Evolutionary conservation across 306 rosid genomes (phyloP), one percentile per base, ranked within the genome.

Genomic region (Dryas octopetala): DNA sequence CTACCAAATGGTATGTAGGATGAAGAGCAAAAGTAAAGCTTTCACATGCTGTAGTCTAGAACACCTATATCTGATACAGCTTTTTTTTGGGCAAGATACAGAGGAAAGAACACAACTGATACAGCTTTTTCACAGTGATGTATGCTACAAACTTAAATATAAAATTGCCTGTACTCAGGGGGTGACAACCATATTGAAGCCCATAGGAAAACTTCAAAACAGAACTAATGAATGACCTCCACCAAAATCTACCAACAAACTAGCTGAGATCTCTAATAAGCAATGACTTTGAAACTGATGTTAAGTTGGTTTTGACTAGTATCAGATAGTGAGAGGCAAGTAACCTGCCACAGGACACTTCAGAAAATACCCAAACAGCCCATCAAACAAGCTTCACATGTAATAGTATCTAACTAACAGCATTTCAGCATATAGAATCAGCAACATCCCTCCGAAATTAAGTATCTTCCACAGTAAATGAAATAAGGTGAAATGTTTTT

Each of bases 231-330:
- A 23, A 48, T 0, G 13, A 50, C 5, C n/a, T 68, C 45, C 43
- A 66, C 54, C 41, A 5, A 66, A 46, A 23, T 5, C 19, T 8
- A 49, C 73, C 60, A 32, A 23, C 44, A 48, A 28, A 23, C 15
- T 23, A 46, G 54, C 72, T 48, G 23, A 43, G 28, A 60, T 28
- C 14, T 60, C 65, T 43, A 60, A 14, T 38, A 62, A 62, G 47
- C 32, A 62, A 41, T 41, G 26, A 63, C 47, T 63, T 62, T 41
- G 28, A 63, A 62, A 63, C 68, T 3, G 13, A 67, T 2, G n/a
- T 62, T 5, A 66, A 23, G 55, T 49, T 66, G 26, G 53, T 32
- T 66, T 66, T 66, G 54, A 66, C 71, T 66, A 64, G 32, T 4
- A 66, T 28, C 53, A 49, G 8, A 9, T 10, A 45, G 7, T 9